Base-by-base conservation (phyloP, 1,284 basidiomycete genomes). In the Ustilago shanxiensis region DNA sequence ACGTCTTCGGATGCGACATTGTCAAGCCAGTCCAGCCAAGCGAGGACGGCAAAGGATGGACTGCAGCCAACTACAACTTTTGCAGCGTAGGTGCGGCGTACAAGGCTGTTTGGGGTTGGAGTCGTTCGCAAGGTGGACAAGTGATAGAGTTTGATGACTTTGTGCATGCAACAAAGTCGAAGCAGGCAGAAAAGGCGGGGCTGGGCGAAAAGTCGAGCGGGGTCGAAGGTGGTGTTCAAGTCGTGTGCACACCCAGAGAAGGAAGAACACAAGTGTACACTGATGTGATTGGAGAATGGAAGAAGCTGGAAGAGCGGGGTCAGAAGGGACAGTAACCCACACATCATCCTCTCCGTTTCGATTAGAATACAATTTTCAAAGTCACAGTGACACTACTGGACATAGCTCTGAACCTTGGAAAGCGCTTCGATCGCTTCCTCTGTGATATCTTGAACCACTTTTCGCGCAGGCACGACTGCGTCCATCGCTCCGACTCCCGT, bases 1-100 rank as follows among this genome's bases (percentile, higher is more conserved):
- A 95, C 85, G 89, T 94, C 10, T 91, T 95, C 64, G 89, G 89
- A 29, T 79, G 78, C 59, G 65, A 77, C 35, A 72, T 85, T n/a
- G 72, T 75, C 59, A 76, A 75, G 37, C 81, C 82, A 0, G 66
- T 75, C 44, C 59, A 80, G 52, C 61, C 60, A n/a, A 59, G 60
- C 16, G 60, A 76, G n/a, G 67, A 74, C 20, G 70, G 64, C 4
- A 63, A 63, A 16, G 51, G 52, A 11, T 70, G 71, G 71, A 60
- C 31, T 3, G 59, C 64, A 2, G 72, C 79, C 22, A 66, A 81
- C 51, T 80, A 80, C 67, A 85, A 85, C 71, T 80, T 79, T 37
- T 82, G 83, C 55, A 80, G 77, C n/a, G 82, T 85, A 8, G 84
- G 79, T 35, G 80, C 83, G 3, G 84, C 82, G 14, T 83, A 79